phyloP scores from a whole-genome alignment of 176 grass and related monocot species.

The Leersia perrieri region DNA sequence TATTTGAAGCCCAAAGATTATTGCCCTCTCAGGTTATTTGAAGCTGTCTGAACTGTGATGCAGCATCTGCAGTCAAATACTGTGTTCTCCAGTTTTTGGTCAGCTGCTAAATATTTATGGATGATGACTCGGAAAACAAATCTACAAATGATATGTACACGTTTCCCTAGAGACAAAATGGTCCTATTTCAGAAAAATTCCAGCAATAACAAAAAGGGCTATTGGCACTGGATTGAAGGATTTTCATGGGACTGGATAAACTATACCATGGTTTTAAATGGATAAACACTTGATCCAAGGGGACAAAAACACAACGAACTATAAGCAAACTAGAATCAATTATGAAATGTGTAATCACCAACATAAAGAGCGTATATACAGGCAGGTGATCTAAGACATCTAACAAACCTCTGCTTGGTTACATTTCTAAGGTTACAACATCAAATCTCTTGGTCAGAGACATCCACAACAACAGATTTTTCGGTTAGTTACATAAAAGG shows the following conservation, averaged over 20 bases:
- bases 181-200: not conserved
- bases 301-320: not conserved
- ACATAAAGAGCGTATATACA: not conserved
- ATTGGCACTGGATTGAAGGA: not conserved
- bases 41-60: not conserved
- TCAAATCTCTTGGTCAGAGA: constrained; percentile 1
- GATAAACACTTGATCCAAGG: not conserved
- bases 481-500: not conserved
- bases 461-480: not conserved
- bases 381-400: not conserved
- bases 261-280: no score
- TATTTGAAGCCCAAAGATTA: no score
- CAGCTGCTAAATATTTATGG: not conserved
- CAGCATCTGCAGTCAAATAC: not conserved
- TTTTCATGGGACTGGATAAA: not conserved
- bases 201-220: not conserved
- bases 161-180: not conserved
- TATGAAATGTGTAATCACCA: not conserved
- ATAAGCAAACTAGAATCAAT: not conserved
- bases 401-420: not conserved
- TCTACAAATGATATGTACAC: not conserved
- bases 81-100: not conserved
- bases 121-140: not conserved
- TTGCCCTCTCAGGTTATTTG: no score
- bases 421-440: constrained; percentile 1